Evolutionary conservation across 306 rosid species (phyloP), one percentile per base, ranked within the genome.

Genomic region (Carpinus fangiana): DNA sequence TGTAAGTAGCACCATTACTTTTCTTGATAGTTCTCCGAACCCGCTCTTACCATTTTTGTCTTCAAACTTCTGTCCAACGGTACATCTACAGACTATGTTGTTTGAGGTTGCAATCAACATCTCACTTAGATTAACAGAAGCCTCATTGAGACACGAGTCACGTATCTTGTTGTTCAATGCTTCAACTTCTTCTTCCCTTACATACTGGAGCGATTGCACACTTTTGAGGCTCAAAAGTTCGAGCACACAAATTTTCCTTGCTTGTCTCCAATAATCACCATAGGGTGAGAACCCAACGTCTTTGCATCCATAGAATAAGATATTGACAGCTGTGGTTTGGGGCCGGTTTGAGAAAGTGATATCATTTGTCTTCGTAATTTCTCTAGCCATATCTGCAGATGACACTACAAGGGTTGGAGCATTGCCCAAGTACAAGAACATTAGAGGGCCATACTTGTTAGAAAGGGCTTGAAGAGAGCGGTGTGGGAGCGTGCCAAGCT

Each of bases 141-240:
- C 7, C 14, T 7, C 34, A 3, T 23, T 59, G 4, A 59, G 2
- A 28, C 66, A 59, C 10, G 38, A 11, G 16, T 11, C 7, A 23
- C 17, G 17, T 59, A 59, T 23, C 38, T 59, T 59, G 12, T 59
- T 6, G 13, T 11, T 26, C 4, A 26, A 26, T 23, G 0, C 66
- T 10, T 4, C 67, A 8, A 36, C 45, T 79, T 79, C 77, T 54
- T 79, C 75, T 26, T 60, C 72, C 43, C 65, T 59, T 20, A 72
- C 26, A 13, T 9, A 7, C 8, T 23, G 56, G 21, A 60, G 72
- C 8, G 62, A 51, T 1, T 62, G 71, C 21, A 78, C 71, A 56
- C 76, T 70, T 41, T 23, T 59, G 34, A n/a, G 41, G 61, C 81
- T 71, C 31, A 55, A 9, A 20, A 78, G 69, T 41, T 78, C 69